Evolutionary conservation across 169 alveolate species (phyloP).

Genomic region (Plasmodium sp.): DNA sequence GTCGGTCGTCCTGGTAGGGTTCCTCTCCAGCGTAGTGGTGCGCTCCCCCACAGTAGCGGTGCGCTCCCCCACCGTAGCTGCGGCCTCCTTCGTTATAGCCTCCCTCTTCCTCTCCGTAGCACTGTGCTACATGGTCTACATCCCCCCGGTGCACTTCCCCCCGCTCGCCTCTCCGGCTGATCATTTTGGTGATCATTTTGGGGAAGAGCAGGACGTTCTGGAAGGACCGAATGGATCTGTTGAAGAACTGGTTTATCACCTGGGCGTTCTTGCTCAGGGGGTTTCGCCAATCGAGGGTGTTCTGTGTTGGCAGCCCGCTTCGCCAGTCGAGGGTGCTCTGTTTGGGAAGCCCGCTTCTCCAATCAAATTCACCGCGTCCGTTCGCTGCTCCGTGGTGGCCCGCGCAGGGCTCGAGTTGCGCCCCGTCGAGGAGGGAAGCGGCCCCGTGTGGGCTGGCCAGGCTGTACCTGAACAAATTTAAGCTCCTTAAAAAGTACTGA

Average conservation of each 20-base stretch:
- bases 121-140: neutral
- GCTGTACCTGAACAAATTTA: conserved; percentile 23
- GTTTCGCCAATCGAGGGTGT: neutral
- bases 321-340: neutral
- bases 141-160: too few relatives aligned
- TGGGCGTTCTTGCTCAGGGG: neutral
- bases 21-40: neutral
- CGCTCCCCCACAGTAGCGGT: too few relatives aligned
- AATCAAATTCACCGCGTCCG: neutral
- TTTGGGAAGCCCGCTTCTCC: too few relatives aligned
- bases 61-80: neutral
- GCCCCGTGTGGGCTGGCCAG: neutral
- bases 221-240: conserved; percentile 34
- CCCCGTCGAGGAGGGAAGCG: neutral
- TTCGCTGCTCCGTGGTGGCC: neutral
- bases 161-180: neutral
- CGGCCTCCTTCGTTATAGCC: neutral
- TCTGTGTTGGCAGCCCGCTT: neutral
- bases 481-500: conserved; percentile 43
- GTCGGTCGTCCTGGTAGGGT: neutral
- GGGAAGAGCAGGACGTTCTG: conserved; percentile 52
- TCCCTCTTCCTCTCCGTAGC: neutral
- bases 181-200: neutral
- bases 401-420: neutral
- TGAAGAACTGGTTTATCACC: conserved; percentile 10